These are phyloP conservation scores for Melastoma malabathricum DNA, from an alignment of 345 rosid species.

Conservation along the genomic window DNA sequence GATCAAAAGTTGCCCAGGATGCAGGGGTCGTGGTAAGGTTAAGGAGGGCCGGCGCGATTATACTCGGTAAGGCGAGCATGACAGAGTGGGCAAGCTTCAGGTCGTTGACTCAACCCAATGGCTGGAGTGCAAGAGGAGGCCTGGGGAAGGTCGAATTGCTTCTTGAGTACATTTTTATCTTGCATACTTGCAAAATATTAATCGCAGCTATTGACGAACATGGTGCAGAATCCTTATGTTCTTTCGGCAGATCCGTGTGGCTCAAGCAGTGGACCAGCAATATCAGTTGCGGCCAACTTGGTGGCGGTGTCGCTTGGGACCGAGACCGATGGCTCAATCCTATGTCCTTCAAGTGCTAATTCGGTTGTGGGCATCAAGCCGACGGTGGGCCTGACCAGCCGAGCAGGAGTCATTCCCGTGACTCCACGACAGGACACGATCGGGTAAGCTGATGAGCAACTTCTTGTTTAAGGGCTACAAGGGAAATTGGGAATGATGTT, in stretches of 20 bases:
- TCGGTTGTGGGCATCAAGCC: constrained; percentile 69
- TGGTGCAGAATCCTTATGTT: constrained; percentile 16
- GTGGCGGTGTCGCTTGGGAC: constrained; percentile 55
- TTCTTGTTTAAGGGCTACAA: neutral
- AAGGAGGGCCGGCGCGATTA: constrained; percentile 36
- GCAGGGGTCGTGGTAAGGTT: constrained; percentile 35
- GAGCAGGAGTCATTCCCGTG: constrained; percentile 62
- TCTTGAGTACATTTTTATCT: neutral
- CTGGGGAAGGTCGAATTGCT: constrained; percentile 28
- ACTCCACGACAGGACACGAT: constrained; percentile 50
- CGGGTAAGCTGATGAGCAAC: constrained; percentile 19
- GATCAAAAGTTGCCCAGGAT: constrained; percentile 30
- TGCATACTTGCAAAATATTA: neutral
- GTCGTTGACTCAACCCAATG: constrained; percentile 13
- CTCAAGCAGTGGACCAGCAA: constrained; percentile 12
- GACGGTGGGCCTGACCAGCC: constrained; percentile 66
- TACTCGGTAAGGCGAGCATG: constrained; percentile 49
- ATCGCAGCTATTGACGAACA: neutral
- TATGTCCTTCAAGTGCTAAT: constrained; percentile 43
- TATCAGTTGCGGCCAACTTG: constrained; percentile 7
- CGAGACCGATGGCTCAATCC: constrained; percentile 64
- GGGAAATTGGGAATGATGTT: too few relatives aligned
- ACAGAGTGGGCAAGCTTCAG: constrained; percentile 39
- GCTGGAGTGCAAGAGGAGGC: constrained; percentile 37
- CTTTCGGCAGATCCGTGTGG: constrained; percentile 10